phyloP scores from a whole-genome alignment of 2,329 filamentous ascomycete genomes.

The Blastomyces gilchristii region DNA sequence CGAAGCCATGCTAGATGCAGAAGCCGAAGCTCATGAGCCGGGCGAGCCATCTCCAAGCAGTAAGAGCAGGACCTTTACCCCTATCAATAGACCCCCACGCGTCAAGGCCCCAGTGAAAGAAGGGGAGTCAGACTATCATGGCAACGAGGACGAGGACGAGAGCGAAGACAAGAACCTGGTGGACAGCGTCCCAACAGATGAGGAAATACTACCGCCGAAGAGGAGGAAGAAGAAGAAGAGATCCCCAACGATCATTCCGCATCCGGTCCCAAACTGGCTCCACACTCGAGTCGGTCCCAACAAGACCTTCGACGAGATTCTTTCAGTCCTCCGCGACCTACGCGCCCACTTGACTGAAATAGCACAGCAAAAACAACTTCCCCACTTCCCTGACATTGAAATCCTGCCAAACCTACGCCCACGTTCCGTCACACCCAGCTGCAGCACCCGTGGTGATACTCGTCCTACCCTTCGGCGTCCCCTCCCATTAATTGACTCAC shows the following conservation, averaged over 20 bases:
- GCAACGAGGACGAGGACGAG: background rate
- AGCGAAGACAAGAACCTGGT: background rate
- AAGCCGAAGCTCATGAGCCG: background rate
- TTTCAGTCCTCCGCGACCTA: conserved; percentile 21
- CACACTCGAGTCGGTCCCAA: conserved; percentile 16
- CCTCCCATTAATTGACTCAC: background rate
- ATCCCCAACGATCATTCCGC: conserved; percentile 20
- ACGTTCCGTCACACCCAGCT: conserved; percentile 4
- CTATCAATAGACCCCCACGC: background rate
- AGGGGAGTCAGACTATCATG: background rate
- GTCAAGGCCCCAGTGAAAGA: background rate
- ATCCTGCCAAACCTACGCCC: conserved; percentile 28
- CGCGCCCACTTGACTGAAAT: conserved; percentile 17
- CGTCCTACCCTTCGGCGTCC: background rate
- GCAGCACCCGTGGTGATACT: background rate
- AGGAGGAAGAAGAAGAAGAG: conserved; percentile 11
- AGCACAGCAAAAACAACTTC: conserved; percentile 11
- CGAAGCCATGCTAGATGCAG: background rate
- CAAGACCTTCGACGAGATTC: conserved; percentile 26
- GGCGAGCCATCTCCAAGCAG: background rate
- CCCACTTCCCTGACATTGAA: conserved; percentile 32
- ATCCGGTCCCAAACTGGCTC: conserved; percentile 29
- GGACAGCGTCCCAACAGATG: background rate
- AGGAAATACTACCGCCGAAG: background rate
- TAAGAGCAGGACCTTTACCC: background rate